Evolutionary conservation across 805 yeast species (phyloP).

Genomic region (Barnettozyma salicaria): DNA sequence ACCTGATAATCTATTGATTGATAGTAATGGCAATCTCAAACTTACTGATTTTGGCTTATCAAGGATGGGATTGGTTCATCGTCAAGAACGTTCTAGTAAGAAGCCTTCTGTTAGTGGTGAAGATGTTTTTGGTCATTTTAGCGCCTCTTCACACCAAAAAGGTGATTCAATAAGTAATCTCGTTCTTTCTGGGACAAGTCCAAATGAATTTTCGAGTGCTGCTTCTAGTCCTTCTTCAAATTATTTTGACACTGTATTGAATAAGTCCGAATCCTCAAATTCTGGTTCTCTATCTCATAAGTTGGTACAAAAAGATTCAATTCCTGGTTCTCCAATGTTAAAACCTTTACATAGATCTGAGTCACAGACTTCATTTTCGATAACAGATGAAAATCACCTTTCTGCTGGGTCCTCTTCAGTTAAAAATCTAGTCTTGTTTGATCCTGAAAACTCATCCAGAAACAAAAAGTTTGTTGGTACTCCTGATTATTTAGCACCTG

Average conservation of each 20-base stretch:
- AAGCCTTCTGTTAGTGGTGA: constrained; percentile 13
- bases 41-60: constrained; percentile 94
- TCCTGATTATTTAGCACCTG: constrained; percentile 97
- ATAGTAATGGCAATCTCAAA: constrained; percentile 80
- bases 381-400: constrained; percentile 42
- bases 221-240: constrained; percentile 26
- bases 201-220: constrained; percentile 15
- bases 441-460: constrained; percentile 56
- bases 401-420: constrained; percentile 8
- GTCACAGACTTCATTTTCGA: constrained; percentile 53
- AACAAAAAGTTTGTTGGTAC: constrained; percentile 83
- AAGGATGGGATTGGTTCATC: constrained; percentile 77
- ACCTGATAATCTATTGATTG: constrained; percentile 90
- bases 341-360: constrained; percentile 44
- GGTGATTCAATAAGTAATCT: constrained; percentile 21
- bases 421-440: constrained; percentile 57
- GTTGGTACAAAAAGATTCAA: constrained; percentile 18
- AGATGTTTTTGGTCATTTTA: constrained; percentile 19
- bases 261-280: too few relatives aligned
- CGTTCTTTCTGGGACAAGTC: constrained; percentile 15
- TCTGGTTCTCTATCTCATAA: constrained; percentile 10
- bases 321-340: constrained; percentile 40
- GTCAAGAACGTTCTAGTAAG: constrained; percentile 46
- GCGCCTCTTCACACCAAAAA: constrained; percentile 12
- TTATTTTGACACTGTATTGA: constrained; percentile 26